Conservation (phyloP, 108 stramenopile species). For the Hondaea fermentalgiana region DNA sequence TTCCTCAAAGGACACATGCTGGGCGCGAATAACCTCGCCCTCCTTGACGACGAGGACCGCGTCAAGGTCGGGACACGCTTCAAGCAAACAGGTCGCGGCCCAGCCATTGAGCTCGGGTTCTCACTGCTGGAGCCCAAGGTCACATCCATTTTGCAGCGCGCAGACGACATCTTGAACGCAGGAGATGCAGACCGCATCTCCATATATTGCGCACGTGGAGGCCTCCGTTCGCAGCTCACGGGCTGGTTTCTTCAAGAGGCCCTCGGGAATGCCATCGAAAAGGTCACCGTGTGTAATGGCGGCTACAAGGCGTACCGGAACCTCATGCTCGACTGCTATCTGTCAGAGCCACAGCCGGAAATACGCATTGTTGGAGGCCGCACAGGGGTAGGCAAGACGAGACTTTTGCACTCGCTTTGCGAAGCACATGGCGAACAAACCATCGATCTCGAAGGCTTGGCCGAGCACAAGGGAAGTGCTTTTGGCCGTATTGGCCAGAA, state of each 20-base stretch:
- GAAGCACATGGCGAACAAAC: background rate
- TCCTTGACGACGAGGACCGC: background rate
- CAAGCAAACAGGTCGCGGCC: background rate
- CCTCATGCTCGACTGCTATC: background rate
- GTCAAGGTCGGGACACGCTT: background rate
- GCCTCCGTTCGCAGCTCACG: background rate
- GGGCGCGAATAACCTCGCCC: background rate
- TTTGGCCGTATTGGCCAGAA: background rate
- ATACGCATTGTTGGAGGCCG: background rate
- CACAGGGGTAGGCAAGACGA: slow-evolving; percentile 6
- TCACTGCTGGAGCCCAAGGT: background rate
- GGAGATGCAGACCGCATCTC: background rate
- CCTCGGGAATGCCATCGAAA: background rate
- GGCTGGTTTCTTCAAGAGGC: background rate
- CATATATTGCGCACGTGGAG: background rate
- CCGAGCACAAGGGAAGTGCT: background rate
- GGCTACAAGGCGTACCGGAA: slow-evolving; percentile 8
- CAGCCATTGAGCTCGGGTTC: background rate
- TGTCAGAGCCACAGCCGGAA: background rate
- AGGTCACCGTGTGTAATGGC: background rate
- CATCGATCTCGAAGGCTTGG: background rate
- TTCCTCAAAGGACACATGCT: background rate
- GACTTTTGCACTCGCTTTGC: background rate
- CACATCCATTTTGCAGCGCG: background rate
- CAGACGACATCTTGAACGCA: background rate